Evolutionary conservation across 805 yeast species (phyloP).

Genomic region (Candida sphagnicola): DNA sequence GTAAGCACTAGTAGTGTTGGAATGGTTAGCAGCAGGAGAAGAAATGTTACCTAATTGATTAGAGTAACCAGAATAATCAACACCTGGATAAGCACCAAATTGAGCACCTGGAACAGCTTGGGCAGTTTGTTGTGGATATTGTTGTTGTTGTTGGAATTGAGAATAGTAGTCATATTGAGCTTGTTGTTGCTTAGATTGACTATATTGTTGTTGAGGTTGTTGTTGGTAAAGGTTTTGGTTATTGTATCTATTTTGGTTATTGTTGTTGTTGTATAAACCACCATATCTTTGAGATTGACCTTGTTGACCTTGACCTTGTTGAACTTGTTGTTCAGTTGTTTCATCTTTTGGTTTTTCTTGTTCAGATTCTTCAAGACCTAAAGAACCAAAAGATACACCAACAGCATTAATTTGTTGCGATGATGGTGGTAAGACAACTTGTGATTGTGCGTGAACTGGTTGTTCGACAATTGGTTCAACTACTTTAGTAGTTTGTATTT

Average conservation of each 20-base stretch:
- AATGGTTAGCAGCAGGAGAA: slow-evolving; percentile 24
- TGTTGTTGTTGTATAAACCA: slow-evolving; percentile 13
- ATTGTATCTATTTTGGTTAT: slow-evolving; percentile 7
- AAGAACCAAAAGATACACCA: slow-evolving; percentile 63
- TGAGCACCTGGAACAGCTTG: slow-evolving; percentile 38
- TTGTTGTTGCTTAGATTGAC: slow-evolving; percentile 19
- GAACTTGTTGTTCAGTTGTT: slow-evolving; percentile 10
- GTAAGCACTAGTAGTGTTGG: slow-evolving; percentile 13
- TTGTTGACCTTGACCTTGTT: slow-evolving; percentile 18
- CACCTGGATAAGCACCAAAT: slow-evolving; percentile 42
- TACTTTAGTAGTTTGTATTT: slow-evolving; percentile 3
- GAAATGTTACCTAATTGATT: slow-evolving; percentile 29
- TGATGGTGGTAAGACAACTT: slow-evolving; percentile 50
- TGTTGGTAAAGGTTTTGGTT: slow-evolving; percentile 15
- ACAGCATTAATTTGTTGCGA: slow-evolving; percentile 44
- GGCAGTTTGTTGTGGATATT: slow-evolving; percentile 38
- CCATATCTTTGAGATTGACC: slow-evolving; percentile 12
- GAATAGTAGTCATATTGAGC: slow-evolving; percentile 30
- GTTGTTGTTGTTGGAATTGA: slow-evolving; percentile 37
- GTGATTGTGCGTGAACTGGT: slow-evolving; percentile 23
- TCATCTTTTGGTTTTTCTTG: slow-evolving; percentile 16
- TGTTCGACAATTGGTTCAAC: slow-evolving; percentile 6
- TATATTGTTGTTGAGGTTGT: slow-evolving; percentile 15
- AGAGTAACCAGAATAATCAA: slow-evolving; percentile 38
- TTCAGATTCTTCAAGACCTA: slow-evolving; percentile 40